Evolutionary conservation across 2,329 filamentous ascomycete species (phyloP).

Genomic region (Eurotiales sp.): DNA sequence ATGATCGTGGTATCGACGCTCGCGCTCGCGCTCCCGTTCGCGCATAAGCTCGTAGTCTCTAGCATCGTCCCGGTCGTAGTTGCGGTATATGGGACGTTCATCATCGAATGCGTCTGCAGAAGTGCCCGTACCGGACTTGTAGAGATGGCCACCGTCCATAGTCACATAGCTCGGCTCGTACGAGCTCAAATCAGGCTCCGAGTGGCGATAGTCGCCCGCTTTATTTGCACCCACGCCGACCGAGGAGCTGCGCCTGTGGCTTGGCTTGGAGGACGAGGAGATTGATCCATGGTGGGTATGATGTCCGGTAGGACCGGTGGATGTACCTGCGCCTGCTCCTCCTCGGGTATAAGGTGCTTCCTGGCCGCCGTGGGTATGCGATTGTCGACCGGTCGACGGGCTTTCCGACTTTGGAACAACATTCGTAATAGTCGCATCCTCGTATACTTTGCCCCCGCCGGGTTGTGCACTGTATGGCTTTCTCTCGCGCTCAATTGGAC

Average conservation of each 20-base stretch:
- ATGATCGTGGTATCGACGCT: slow-evolving; percentile 27
- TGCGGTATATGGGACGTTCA: slow-evolving; percentile 24
- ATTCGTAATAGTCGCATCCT: slow-evolving; percentile 29
- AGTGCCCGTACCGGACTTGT: slow-evolving; percentile 22
- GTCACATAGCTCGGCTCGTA: slow-evolving; percentile 19
- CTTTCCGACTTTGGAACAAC: slow-evolving; percentile 18
- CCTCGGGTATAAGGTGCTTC: slow-evolving; percentile 21
- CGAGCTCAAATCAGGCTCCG: slow-evolving; percentile 30
- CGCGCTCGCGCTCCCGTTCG: slow-evolving; percentile 27
- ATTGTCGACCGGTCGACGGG: slow-evolving; percentile 59
- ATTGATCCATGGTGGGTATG: slow-evolving; percentile 12
- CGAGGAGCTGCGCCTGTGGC: slow-evolving; percentile 31
- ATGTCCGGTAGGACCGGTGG: slow-evolving; percentile 14
- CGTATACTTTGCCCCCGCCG: slow-evolving; percentile 56
- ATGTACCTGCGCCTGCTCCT: not conserved
- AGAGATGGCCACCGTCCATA: slow-evolving; percentile 22
- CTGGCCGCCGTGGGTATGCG: slow-evolving; percentile 45
- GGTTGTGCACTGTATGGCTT: slow-evolving; percentile 61
- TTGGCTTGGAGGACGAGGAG: slow-evolving; percentile 15
- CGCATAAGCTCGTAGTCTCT: slow-evolving; percentile 25
- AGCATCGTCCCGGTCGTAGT: slow-evolving; percentile 24
- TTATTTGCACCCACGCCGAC: slow-evolving; percentile 20
- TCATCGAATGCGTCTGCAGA: slow-evolving; percentile 20
- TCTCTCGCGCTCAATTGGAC: slow-evolving; percentile 61
- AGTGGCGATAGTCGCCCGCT: slow-evolving; percentile 31